Evolutionary conservation across 352 stramenopile genomes (phyloP), one percentile per base, ranked within the genome.

Genomic region (Globisporangium megalacanthum): DNA sequence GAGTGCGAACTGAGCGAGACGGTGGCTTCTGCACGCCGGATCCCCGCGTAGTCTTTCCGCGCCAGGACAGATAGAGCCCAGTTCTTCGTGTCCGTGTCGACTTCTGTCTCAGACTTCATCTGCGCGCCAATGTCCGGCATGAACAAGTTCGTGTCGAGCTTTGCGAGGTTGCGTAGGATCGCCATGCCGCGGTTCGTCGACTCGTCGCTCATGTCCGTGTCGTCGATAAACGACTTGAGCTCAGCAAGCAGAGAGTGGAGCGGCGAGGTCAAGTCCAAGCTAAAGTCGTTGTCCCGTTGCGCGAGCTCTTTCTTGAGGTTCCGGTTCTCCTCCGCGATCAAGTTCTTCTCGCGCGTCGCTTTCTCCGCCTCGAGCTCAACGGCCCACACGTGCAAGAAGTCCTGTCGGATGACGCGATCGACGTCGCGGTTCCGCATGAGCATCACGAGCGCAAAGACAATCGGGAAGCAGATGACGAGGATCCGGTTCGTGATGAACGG

Each of bases 51-150:
- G 39, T 90, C 78, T 49, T 90, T 91, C 4, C 77, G 70, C 5
- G 83, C 79, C 1, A 93, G 57, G 17, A 93, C 83, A 0, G 83
- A 88, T 2, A 88, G 65, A 1, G 83, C 83, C 80, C 80, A 93
- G 55, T 88, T 90, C 57, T 93, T 91, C 17, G 81, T 93, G 39
- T 93, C 83, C 44, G 71, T 79, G 60, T 93, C 83, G 9, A 93
- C 74, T 45, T 89, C 80, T 47, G 83, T 83, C 55, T 89, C 78
- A 1, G 68, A 81, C 54, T 90, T 91, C 77, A 93, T 88, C 56
- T 93, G 83, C 20, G 77, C 83, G 19, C 77, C 72, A 42, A 93
- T 89, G 37, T 93, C 80, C 10, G 83, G 83, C 41, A 88, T 75
- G 56, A 93, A 93, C 17, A 93, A 50, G 68, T 93, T 91, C n/a